Base-by-base conservation (phyloP, 2,329 filamentous ascomycete genomes). In the Penicillium sp. region DNA sequence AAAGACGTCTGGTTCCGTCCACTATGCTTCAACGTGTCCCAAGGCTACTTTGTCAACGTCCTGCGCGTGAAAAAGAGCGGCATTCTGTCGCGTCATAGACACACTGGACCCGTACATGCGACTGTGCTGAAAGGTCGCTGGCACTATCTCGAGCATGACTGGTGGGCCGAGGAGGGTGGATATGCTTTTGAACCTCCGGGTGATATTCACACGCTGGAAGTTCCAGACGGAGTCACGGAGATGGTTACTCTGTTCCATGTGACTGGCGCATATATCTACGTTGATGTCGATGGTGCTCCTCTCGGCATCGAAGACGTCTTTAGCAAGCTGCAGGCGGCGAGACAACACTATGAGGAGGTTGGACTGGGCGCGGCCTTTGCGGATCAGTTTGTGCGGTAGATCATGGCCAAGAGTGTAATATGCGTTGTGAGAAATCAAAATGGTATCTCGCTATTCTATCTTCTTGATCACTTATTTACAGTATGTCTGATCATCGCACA, bases 391-490 rank as follows among this genome's bases (percentile, higher is more conserved):
- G 28, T 29, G 13, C 28, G 28, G 4, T 29, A 29, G 28, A 14
- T 14, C 3, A 26, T 26, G 9, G 3, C 24, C 8, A 1, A 8
- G 10, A 4, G 10, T 27, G 10, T 10, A 13, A 27, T 27, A 5
- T 27, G 24, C 24, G 26, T 27, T 27, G 8, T 13, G 26, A 27
- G 26, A 27, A 27, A 11, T 11, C 2, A 11, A 4, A 27, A 11
- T 13, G 26, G 23, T 24, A 6, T 24, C 6, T 24, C 6, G 23
- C 18, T 20, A 20, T 3, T 11, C 10, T 20, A 34, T 34, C 8
- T 32, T 18, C 5, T 18, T 18, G 16, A 26, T 42, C 39, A 42
- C 28, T 37, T 47, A 47, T 38, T 37, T 47, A 47, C 44, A 47
- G 9, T 18, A 27, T 35, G 9, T 18, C 20, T 35, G 6, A 23